Evolutionary conservation across 495 filamentous ascomycete species (phyloP), one percentile per base, ranked within the genome.

Genomic region (Chlorociboria aeruginascens): DNA sequence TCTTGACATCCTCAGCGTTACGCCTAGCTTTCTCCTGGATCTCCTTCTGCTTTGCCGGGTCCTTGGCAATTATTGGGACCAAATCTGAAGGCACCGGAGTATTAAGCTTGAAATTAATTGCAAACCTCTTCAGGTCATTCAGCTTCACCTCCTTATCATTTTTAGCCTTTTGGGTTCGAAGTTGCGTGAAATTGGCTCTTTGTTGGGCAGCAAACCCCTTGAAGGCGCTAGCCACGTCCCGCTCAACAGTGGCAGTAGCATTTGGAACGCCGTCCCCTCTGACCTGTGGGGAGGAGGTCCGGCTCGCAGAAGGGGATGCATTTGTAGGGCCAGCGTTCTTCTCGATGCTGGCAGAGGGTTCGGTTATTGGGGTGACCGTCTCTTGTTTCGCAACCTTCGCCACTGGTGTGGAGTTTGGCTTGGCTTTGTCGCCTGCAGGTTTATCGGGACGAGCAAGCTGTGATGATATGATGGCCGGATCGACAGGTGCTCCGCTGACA

Each of bases 21-120:
- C 70, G 69, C 47, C 82, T 74, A 3, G 86, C 86, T 58, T 87
- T 90, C 60, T 88, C 81, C 51, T 95, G 81, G 52, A 99, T 97
- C 61, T 85, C 77, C 53, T 86, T 77, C 66, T 99, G 92, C 67
- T 96, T 97, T 38, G 68, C 70, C 16, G 84, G 85, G 61, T 99
- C 92, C 61, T 97, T 99, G 16, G 92, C 89, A 37, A 99, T 81
- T 52, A 99, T 99, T 2, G 85, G 80, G 17, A 99, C 85, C 40
- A 99, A 65, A 64, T 99, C 92, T 50, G 78, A 79, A 7, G 92
- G 92, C 8, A 99, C 88, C 8, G 87, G 87, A 1, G 88, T 95
- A 9, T 80, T 76, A 1, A 99, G 76, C 64, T 95, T 96, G 71
- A 99, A 99, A 63, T 73, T 92, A 57, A 82, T 70, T 0, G 93